Evolutionary conservation across 257 asterid genomes (phyloP), one percentile per base, ranked within the genome.

Genomic region (Primulina tabacum): DNA sequence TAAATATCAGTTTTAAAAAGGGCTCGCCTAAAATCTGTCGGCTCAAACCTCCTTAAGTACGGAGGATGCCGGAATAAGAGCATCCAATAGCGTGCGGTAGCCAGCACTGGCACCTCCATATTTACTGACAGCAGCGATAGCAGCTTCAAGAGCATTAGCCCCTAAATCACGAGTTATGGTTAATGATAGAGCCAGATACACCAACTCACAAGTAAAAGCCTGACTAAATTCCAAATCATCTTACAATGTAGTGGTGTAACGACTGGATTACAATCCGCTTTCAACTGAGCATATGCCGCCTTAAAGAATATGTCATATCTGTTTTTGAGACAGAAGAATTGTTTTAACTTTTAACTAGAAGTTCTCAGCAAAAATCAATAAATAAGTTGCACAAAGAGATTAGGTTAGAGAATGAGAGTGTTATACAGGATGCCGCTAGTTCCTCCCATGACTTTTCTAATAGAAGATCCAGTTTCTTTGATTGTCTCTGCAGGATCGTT

Each of bases 401-500:
- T 20, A 35, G 62, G 38, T 34, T 37, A 64, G 52, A 53, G n/a
- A 62, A 56, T 68, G 66, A 53, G 74, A 24, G 71, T 61, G 64
- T 60, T 67, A 43, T 85, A 94, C 99, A 94, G 75, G 87, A 94
- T 81, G 62, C 99, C 99, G 69, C 97, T 94, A 57, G 96, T 94
- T 85, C 99, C 99, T 69, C 99, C 99, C 99, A 94, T 94, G 79
- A 86, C 96, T 85, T 92, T 89, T 81, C 97, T 81, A 67, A 89
- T 81, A 72, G 96, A 84, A 38, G 86, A 75, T 80, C 95, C 99
- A 57, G 91, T 88, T 82, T 87, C 96, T 71, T 75, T 71, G 24
- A 86, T 80, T 34, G 97, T 89, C 80, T 90, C 97, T 18, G 96
- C 92, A 56, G 96, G 87, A 81, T 94, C 96, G 80, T 91, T 91